Evolutionary conservation across 768 basidiomycete genomes (phyloP).

Genomic region (Leccinum disarticulatum): DNA sequence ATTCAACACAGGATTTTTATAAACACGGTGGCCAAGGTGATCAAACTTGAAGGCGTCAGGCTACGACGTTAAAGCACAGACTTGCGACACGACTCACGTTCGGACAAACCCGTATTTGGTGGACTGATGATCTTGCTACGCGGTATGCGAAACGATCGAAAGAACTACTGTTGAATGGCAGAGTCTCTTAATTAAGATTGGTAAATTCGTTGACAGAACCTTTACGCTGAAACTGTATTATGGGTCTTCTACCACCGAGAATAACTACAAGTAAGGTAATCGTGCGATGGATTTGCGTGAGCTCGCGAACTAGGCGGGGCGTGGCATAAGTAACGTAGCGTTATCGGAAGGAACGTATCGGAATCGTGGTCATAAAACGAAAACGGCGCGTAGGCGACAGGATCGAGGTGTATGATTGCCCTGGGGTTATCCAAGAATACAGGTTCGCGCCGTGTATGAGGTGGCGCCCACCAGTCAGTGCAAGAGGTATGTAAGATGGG

Average conservation of each 20-base stretch:
- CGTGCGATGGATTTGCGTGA: constrained; percentile 12
- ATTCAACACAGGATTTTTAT: not conserved
- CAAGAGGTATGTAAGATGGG: constrained; percentile 22
- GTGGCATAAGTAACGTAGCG: not conserved
- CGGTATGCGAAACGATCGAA: not conserved
- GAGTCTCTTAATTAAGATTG: not conserved
- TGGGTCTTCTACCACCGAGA: constrained; percentile 10
- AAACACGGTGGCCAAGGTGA: not conserved
- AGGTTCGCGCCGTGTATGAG: constrained; percentile 8
- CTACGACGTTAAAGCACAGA: not conserved
- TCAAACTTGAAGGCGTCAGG: not conserved
- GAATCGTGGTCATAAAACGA: constrained; percentile 5
- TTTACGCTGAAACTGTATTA: constrained; percentile 17
- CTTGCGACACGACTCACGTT: not conserved
- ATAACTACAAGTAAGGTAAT: constrained; percentile 25
- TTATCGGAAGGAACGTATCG: constrained; percentile 1
- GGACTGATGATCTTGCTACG: not conserved
- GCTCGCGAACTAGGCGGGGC: not conserved
- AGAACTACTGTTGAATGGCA: not conserved
- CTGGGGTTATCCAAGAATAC: constrained; percentile 22
- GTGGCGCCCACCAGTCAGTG: constrained; percentile 11
- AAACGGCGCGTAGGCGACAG: not conserved
- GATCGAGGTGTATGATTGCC: constrained; percentile 2
- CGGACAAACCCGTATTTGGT: not conserved
- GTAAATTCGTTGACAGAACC: not conserved